phyloP scores from a whole-genome alignment of 1,284 basidiomycete species.

The Apiotrichum montevideense region DNA sequence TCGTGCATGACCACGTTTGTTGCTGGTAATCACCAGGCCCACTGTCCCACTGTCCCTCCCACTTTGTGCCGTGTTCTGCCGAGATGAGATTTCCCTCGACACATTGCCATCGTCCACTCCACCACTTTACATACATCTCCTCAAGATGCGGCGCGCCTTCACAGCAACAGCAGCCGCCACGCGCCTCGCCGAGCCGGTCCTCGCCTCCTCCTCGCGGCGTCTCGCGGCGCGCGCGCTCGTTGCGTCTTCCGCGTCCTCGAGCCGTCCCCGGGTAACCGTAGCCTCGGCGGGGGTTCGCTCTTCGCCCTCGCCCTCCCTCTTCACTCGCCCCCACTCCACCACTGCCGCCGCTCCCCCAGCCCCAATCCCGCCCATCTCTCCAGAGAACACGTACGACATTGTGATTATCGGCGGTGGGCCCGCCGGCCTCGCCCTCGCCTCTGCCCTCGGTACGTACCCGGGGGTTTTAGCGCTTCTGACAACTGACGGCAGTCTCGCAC shows the following conservation, averaged over 20 bases:
- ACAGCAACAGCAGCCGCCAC: not conserved
- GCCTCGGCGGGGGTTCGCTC: not conserved
- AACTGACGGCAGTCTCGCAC: conserved; percentile 10
- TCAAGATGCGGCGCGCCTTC: conserved; percentile 1
- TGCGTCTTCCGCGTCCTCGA: not conserved
- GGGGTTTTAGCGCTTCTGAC: not conserved
- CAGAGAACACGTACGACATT: conserved; percentile 57
- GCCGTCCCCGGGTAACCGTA: not conserved
- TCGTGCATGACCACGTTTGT: too few relatives aligned
- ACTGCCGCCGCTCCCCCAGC: not conserved
- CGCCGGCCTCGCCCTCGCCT: conserved; percentile 81
- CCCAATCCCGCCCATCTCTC: conserved; percentile 16
- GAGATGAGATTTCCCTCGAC: not conserved
- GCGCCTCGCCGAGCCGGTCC: not conserved
- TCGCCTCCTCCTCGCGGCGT: conserved; percentile 1
- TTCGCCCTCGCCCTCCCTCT: not conserved
- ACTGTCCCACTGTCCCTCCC: too few relatives aligned
- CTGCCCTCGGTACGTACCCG: conserved; percentile 65
- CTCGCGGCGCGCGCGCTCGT: not conserved
- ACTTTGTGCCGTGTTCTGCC: conserved; percentile 1
- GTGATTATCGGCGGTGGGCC: conserved; percentile 94
- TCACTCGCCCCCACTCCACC: not conserved
- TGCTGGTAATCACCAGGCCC: too few relatives aligned
- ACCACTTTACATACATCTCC: too few relatives aligned
- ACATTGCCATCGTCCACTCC: too few relatives aligned